Percentiles rank a stretch among this genome's conserved stretches.
phyloP scores from a whole-genome alignment of 2,329 filamentous ascomycete genomes.

The Bipolaris bicolor region DNA sequence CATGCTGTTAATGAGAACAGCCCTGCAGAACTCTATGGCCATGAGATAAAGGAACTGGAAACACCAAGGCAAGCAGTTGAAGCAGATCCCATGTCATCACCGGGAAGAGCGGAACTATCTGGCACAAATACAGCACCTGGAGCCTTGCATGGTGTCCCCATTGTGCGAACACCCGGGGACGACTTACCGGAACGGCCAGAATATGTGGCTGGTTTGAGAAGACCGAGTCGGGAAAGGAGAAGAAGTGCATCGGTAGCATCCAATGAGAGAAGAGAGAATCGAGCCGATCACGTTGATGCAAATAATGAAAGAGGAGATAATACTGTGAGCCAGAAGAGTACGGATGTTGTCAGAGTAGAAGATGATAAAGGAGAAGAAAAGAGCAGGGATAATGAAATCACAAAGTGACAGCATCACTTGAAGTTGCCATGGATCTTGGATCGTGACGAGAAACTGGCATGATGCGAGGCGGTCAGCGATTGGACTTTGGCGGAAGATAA shows the following conservation, averaged over 20 bases:
- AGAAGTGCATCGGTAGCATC: neutral
- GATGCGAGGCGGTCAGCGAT: neutral
- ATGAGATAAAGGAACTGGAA: neutral
- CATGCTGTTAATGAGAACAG: constrained; percentile 1
- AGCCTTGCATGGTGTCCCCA: neutral
- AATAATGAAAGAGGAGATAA: neutral
- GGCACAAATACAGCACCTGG: neutral
- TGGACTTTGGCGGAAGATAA: neutral
- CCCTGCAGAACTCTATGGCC: neutral
- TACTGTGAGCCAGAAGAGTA: neutral
- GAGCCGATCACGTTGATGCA: neutral
- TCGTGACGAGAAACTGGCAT: neutral
- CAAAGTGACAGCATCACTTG: neutral
- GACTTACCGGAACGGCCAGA: neutral
- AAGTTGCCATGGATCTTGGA: neutral
- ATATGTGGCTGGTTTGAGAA: neutral
- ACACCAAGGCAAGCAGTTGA: neutral
- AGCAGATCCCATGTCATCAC: neutral
- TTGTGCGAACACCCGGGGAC: neutral
- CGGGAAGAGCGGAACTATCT: neutral
- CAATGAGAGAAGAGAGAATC: neutral
- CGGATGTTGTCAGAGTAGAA: neutral
- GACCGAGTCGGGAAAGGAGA: neutral
- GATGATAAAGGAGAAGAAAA: neutral
- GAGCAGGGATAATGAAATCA: neutral